phyloP scores from a whole-genome alignment of 208 protist genomes.

The Entamoeba histolytica region DNA sequence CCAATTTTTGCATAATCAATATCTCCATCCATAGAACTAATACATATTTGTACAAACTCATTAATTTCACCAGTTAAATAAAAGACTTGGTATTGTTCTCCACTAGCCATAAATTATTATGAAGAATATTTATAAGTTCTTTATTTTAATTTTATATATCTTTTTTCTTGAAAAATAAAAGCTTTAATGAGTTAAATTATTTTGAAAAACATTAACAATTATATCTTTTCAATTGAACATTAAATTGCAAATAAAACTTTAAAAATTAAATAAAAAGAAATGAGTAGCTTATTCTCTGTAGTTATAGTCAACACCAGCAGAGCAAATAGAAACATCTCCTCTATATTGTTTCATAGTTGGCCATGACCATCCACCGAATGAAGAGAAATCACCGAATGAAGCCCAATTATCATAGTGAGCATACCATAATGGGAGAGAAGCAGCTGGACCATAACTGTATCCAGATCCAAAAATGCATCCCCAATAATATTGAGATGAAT shows the following conservation, averaged over 20 bases:
- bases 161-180: no score
- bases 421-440: neutral
- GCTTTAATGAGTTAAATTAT: no score
- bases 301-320: neutral
- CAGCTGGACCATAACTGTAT: neutral
- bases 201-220: no score
- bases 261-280: neutral
- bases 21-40: neutral
- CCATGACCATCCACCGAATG: constrained; percentile 1
- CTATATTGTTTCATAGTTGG: constrained; percentile 3
- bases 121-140: no score
- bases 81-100: neutral
- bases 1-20: neutral
- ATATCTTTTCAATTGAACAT: no score
- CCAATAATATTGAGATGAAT: neutral
- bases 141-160: no score
- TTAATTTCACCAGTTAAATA: neutral
- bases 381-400: neutral
- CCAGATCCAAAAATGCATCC: neutral
- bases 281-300: neutral
- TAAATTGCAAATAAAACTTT: no score
- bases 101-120: neutral
- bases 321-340: neutral
- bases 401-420: neutral
- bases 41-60: neutral